phyloP scores from a whole-genome alignment of 1,139 yeast species.

The Nakaseomyces delphensis region DNA sequence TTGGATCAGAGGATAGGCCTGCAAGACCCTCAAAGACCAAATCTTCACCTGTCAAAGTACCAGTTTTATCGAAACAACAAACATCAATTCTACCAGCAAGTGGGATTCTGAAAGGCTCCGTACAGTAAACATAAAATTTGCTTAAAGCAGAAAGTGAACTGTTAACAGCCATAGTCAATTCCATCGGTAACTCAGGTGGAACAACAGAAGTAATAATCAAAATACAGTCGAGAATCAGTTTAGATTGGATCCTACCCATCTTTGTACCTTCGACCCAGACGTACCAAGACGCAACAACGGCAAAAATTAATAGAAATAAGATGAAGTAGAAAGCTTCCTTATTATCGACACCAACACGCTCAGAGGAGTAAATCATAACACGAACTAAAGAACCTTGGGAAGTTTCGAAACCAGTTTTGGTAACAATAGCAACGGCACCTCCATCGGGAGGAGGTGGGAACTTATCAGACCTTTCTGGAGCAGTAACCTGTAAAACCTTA shows the following conservation, averaged over 20 bases:
- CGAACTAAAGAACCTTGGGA: slow-evolving; percentile 96
- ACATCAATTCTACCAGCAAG: slow-evolving; percentile 97
- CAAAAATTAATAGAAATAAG: slow-evolving; percentile 78
- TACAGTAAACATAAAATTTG: slow-evolving; percentile 86
- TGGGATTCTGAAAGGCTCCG: slow-evolving; percentile 97
- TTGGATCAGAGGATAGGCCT: slow-evolving; percentile 47
- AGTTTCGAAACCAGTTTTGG: slow-evolving; percentile 95
- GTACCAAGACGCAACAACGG: slow-evolving; percentile 94
- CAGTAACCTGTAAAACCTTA: slow-evolving; percentile 82
- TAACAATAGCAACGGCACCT: slow-evolving; percentile 86
- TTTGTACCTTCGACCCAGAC: slow-evolving; percentile 97
- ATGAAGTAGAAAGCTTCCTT: slow-evolving; percentile 90
- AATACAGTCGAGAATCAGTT: slow-evolving; percentile 89
- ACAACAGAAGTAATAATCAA: slow-evolving; percentile 94
- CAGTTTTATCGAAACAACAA: slow-evolving; percentile 97
- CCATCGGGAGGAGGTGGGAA: slow-evolving; percentile 68
- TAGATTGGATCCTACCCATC: slow-evolving; percentile 92
- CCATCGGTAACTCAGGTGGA: slow-evolving; percentile 99
- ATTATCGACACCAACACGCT: slow-evolving; percentile 93
- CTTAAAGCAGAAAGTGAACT: slow-evolving; percentile 79
- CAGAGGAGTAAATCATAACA: slow-evolving; percentile 95
- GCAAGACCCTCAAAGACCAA: slow-evolving; percentile 94
- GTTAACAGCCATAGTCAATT: slow-evolving; percentile 95
- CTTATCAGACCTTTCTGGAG: slow-evolving; percentile 42
- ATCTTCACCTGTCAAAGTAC: slow-evolving; percentile 96